Conservation (phyloP, 2,329 filamentous ascomycete genomes). For the Penicillium brasilianum region DNA sequence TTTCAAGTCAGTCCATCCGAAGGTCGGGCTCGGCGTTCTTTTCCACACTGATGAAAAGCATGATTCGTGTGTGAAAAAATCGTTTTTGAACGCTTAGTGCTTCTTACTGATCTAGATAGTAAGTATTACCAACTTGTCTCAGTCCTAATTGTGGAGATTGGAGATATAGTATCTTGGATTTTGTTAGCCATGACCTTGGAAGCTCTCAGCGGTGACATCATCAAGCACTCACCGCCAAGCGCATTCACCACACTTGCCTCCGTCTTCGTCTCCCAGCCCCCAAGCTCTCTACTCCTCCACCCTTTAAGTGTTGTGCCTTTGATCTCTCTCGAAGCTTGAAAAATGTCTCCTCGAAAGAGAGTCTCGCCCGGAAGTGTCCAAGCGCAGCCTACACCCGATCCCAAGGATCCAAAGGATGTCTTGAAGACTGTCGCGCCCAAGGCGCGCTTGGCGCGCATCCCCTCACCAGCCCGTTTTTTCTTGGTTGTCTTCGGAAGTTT, state of each 20-base stretch:
- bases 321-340: slow-evolving; percentile 1
- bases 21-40: neutral
- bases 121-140: neutral
- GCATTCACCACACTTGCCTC: slow-evolving; percentile 20
- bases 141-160: neutral
- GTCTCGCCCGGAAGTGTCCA: slow-evolving; percentile 18
- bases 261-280: slow-evolving; percentile 6
- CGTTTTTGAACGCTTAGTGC: neutral
- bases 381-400: slow-evolving; percentile 19
- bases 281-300: slow-evolving; percentile 5
- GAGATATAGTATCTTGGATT: slow-evolving; percentile 1
- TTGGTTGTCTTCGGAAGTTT: slow-evolving; percentile 60
- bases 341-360: slow-evolving; percentile 30
- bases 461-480: slow-evolving; percentile 50
- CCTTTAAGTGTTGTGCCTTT: slow-evolving; percentile 3
- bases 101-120: too few species aligned
- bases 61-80: neutral
- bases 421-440: slow-evolving; percentile 19
- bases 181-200: slow-evolving; percentile 14
- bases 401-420: slow-evolving; percentile 22
- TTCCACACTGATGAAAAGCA: neutral
- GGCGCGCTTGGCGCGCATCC: slow-evolving; percentile 34
- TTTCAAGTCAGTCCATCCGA: too few species aligned
- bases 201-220: slow-evolving; percentile 41
- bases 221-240: slow-evolving; percentile 38